Evolutionary conservation across 257 asterid species (phyloP).

Genomic region (Datura wrightii): DNA sequence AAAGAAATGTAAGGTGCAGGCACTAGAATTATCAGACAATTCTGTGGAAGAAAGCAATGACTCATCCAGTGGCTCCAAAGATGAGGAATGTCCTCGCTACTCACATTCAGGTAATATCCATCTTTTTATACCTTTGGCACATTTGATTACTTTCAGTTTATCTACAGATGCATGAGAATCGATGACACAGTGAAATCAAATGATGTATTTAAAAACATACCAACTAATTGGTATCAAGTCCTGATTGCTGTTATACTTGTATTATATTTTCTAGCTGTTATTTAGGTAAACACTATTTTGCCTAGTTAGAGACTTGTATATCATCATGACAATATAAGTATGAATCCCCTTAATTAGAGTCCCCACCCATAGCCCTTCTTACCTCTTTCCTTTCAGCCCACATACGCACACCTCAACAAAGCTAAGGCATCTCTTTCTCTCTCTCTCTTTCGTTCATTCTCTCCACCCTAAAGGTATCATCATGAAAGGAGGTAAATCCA

Average conservation of each 20-base stretch:
- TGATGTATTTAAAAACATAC: neutral
- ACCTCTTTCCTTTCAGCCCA: neutral
- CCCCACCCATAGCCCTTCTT: no score
- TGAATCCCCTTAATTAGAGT: no score
- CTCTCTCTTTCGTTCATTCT: conserved; percentile 32
- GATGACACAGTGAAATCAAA: neutral
- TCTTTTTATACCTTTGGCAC: neutral
- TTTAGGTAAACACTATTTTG: no score
- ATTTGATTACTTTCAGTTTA: neutral
- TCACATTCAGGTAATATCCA: neutral
- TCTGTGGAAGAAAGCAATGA: neutral
- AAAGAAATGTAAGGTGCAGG: no score
- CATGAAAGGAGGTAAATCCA: conserved; percentile 76
- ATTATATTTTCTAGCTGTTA: neutral
- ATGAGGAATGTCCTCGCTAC: neutral
- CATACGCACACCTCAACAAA: neutral
- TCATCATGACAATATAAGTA: no score
- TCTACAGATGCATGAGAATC: neutral
- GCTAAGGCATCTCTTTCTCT: no score
- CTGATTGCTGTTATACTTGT: neutral
- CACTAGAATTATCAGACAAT: no score
- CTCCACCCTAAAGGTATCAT: conserved; percentile 36
- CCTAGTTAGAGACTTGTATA: no score
- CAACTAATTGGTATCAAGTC: neutral
- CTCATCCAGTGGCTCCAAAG: neutral